Conservation (phyloP, 2,329 filamentous ascomycete genomes). For the Fusarium pilosicola region DNA sequence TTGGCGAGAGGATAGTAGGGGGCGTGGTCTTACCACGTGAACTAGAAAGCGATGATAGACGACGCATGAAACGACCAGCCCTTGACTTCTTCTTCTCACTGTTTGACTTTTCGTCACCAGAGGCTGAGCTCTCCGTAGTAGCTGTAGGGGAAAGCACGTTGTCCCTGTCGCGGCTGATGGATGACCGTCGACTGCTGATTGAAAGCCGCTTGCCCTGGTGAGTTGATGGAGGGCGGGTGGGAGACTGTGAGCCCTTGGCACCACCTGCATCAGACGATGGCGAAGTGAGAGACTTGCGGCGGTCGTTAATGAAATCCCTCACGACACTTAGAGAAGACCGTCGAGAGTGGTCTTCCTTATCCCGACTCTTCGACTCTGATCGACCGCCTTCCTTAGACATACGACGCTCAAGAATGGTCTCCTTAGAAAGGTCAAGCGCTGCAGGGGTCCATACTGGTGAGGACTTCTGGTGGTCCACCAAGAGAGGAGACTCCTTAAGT, state of each 20-base stretch:
- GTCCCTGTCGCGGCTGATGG: constrained; percentile 57
- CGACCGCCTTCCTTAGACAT: constrained; percentile 53
- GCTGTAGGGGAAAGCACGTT: constrained; percentile 53
- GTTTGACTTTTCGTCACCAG: constrained; percentile 58
- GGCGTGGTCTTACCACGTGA: constrained; percentile 57
- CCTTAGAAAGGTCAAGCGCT: constrained; percentile 48
- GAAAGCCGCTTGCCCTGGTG: constrained; percentile 66
- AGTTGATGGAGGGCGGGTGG: constrained; percentile 59
- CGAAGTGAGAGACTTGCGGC: constrained; percentile 62
- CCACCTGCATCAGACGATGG: constrained; percentile 55
- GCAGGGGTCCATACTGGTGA: constrained; percentile 43
- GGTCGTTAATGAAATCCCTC: constrained; percentile 70
- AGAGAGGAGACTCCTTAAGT: constrained; percentile 67
- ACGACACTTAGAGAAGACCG: constrained; percentile 70
- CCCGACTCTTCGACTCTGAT: constrained; percentile 50
- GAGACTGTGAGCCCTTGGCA: constrained; percentile 51
- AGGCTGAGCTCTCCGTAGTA: constrained; percentile 57
- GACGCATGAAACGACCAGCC: constrained; percentile 67
- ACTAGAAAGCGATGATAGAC: constrained; percentile 64
- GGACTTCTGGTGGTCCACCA: constrained; percentile 64
- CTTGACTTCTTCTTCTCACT: constrained; percentile 62
- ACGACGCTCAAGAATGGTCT: constrained; percentile 60
- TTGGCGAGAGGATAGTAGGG: constrained; percentile 58
- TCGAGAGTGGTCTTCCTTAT: constrained; percentile 54
- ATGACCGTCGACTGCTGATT: constrained; percentile 70